Conservation (phyloP, 306 rosid genomes). For the Rosa rugosa region DNA sequence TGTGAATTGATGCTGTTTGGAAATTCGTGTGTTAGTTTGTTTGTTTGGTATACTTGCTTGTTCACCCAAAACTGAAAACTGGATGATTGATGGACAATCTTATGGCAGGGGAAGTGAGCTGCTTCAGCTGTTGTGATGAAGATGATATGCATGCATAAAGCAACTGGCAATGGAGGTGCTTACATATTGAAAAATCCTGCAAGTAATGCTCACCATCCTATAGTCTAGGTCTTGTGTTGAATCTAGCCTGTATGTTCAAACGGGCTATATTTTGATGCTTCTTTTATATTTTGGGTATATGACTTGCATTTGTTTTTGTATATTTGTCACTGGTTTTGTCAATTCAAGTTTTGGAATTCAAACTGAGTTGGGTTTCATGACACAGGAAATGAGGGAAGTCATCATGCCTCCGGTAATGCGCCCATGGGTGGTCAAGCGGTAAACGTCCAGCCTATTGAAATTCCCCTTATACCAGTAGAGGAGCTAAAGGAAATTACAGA, state of each 20-base stretch:
- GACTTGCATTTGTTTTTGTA: slow-evolving; percentile 7
- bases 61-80: too few relatives aligned
- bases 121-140: slow-evolving; percentile 76
- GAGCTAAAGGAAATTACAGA: too few relatives aligned
- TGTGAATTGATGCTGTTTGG: too few relatives aligned
- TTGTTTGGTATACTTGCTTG: too few relatives aligned
- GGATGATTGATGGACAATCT: too few relatives aligned
- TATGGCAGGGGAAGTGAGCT: slow-evolving; percentile 38
- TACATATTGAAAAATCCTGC: slow-evolving; percentile 49
- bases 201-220: slow-evolving; percentile 41
- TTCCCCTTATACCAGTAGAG: too few relatives aligned
- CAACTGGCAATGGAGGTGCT: slow-evolving; percentile 58
- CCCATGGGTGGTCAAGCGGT: too few relatives aligned
- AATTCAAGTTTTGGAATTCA: not conserved
- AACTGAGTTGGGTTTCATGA: slow-evolving; percentile 31
- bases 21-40: too few relatives aligned
- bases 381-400: slow-evolving; percentile 53
- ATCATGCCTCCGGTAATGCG: too few relatives aligned
- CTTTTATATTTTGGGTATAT: not conserved
- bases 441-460: too few relatives aligned
- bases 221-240: slow-evolving; percentile 9
- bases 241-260: not conserved
- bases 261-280: not conserved
- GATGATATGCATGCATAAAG: slow-evolving; percentile 56
- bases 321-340: not conserved